Conservation (phyloP, 352 stramenopile genomes). For the Phytopythium helicoides region DNA sequence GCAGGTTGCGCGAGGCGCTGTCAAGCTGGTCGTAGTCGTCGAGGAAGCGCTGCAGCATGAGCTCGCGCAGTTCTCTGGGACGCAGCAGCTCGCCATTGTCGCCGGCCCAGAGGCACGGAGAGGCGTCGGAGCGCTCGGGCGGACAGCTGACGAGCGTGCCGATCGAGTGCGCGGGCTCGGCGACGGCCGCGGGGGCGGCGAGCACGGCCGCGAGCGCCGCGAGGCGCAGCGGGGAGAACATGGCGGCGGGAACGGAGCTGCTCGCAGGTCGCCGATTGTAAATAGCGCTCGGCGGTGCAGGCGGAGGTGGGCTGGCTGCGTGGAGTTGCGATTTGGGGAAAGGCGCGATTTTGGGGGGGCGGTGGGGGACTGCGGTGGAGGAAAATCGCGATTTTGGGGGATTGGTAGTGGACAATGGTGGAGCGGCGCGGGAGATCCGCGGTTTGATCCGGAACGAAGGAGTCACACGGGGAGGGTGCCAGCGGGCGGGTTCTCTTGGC, state of each 20-base stretch:
- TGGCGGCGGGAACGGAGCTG: neutral
- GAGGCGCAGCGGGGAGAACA: slow-evolving; percentile 2
- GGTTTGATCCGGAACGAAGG: too few relatives aligned
- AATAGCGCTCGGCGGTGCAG: too few relatives aligned
- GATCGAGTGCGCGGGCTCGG: slow-evolving; percentile 26
- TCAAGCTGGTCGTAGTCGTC: slow-evolving; percentile 24
- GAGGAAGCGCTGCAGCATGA: slow-evolving; percentile 40
- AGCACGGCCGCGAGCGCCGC: slow-evolving; percentile 19
- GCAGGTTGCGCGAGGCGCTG: slow-evolving; percentile 42
- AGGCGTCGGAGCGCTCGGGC: slow-evolving; percentile 12
- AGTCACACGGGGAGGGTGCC: too few relatives aligned
- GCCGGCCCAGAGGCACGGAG: slow-evolving; percentile 55
- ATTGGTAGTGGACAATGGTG: too few relatives aligned
- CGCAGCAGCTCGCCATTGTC: slow-evolving; percentile 37
- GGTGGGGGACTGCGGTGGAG: too few relatives aligned
- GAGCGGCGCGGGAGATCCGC: too few relatives aligned
- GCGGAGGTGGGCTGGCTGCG: too few relatives aligned
- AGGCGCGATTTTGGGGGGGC: too few relatives aligned
- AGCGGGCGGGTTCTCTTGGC: too few relatives aligned
- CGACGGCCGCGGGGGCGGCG: slow-evolving; percentile 1
- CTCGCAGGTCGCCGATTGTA: too few relatives aligned
- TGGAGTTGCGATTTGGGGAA: too few relatives aligned
- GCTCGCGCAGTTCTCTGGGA: slow-evolving; percentile 34
- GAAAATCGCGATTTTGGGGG: too few relatives aligned
- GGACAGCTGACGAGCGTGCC: slow-evolving; percentile 55